A percentile compares a stretch with the other conserved stretches of the same genome.
Evolutionary conservation across 495 filamentous ascomycete species (phyloP).

Genomic region (Aspergillus homomorphus): DNA sequence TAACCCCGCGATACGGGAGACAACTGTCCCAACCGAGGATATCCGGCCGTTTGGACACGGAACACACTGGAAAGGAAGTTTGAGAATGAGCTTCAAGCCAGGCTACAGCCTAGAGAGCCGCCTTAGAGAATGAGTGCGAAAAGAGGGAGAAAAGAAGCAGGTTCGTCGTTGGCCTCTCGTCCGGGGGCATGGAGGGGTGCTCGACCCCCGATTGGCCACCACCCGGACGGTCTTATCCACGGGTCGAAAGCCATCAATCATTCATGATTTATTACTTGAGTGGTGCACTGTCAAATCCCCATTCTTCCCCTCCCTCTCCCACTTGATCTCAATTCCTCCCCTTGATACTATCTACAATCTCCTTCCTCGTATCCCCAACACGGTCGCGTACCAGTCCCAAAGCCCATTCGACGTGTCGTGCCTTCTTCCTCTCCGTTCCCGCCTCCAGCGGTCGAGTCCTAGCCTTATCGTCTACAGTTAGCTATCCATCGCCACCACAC

Average conservation of each 20-base stretch:
- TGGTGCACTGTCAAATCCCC: too few relatives aligned
- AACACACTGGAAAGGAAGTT: neutral
- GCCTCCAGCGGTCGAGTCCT: conserved; percentile 7
- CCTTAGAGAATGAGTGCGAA: neutral
- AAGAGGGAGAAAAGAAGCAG: neutral
- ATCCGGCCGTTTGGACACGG: neutral
- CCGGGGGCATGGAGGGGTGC: conserved; percentile 43
- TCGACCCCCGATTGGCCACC: conserved; percentile 33
- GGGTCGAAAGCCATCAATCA: conserved; percentile 7
- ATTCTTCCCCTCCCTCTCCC: neutral
- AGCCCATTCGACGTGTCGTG: neutral
- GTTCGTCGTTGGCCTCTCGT: conserved; percentile 24
- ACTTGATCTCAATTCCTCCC: neutral
- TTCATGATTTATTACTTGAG: neutral
- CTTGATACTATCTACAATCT: neutral
- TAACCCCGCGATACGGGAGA: neutral
- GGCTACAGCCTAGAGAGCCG: too few relatives aligned
- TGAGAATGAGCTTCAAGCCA: neutral
- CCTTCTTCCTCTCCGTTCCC: conserved; percentile 3
- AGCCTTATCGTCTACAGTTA: conserved; percentile 6
- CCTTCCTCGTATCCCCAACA: neutral
- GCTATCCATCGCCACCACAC: conserved; percentile 24
- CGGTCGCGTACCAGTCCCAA: neutral
- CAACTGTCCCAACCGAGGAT: neutral
- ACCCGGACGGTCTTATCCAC: conserved; percentile 13